These are phyloP conservation scores for Polytrichum commune DNA, from an alignment of 225 moss, liverwort and hornwort species.

Conservation along the genomic window DNA sequence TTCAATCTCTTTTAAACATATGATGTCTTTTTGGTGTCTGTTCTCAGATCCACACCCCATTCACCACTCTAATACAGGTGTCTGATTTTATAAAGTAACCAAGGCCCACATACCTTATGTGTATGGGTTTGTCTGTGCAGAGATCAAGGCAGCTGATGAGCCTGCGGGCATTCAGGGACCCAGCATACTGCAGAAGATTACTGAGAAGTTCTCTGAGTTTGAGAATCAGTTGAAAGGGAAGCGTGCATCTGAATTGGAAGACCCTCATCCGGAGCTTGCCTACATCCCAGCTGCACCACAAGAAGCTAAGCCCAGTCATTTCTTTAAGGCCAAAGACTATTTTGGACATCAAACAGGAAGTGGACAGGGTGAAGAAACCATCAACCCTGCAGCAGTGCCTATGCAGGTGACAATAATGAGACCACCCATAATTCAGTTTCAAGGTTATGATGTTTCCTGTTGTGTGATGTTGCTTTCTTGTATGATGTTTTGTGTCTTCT, in stretches of 20 bases:
- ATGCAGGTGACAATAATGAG: slow-evolving; percentile 8
- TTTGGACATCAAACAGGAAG: slow-evolving; percentile 14
- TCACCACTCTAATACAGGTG: too few species aligned
- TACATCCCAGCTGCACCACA: slow-evolving; percentile 14
- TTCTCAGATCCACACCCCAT: too few species aligned
- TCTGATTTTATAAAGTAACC: not conserved
- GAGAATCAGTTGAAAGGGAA: slow-evolving; percentile 9
- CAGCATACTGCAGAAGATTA: slow-evolving; percentile 29
- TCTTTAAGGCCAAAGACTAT: slow-evolving; percentile 22
- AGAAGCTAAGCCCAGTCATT: slow-evolving; percentile 16
- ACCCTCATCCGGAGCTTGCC: slow-evolving; percentile 12
- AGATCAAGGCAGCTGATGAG: slow-evolving; percentile 26
- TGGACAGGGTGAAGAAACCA: not conserved
- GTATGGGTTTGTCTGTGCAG: not conserved
- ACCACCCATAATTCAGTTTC: too few species aligned
- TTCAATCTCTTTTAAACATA: too few species aligned
- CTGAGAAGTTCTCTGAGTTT: not conserved
- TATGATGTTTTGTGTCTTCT: too few species aligned
- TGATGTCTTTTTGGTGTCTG: too few species aligned
- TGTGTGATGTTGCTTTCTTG: too few species aligned
- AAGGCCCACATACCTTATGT: not conserved
- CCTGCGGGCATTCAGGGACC: not conserved
- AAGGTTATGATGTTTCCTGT: too few species aligned
- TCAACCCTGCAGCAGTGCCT: slow-evolving; percentile 13
- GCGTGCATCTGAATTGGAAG: slow-evolving; percentile 4